A percentile compares a stretch with the other conserved stretches of the same genome.
phyloP scores from a whole-genome alignment of 1,284 basidiomycete genomes.

The Termitomyces sp. region DNA sequence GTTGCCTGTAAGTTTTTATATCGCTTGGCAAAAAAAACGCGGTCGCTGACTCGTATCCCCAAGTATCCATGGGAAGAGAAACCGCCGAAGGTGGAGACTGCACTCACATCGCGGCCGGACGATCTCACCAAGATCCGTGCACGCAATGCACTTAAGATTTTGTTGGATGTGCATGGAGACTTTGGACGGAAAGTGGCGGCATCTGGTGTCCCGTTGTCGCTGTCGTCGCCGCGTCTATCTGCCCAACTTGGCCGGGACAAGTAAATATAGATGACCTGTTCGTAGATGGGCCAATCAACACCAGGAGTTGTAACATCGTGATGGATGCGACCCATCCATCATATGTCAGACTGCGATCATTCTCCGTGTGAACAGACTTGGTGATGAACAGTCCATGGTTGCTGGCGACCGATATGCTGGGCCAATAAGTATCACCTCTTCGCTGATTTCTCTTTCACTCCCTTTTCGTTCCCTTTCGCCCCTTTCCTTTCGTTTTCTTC shows the following conservation, averaged over 20 bases:
- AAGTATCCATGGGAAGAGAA: conserved; percentile 77
- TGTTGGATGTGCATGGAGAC: conserved; percentile 81
- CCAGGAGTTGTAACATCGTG: conserved; percentile 8
- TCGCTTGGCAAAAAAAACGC: conserved; percentile 21
- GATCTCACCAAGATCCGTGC: conserved; percentile 87
- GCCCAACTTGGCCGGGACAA: conserved; percentile 19
- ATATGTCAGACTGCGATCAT: conserved; percentile 32
- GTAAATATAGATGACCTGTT: conserved; percentile 14
- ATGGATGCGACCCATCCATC: conserved; percentile 17
- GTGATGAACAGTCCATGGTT: conserved; percentile 33
- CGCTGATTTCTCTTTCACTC: conserved; percentile 28
- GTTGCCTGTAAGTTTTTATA: conserved; percentile 59
- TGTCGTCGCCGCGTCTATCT: conserved; percentile 36
- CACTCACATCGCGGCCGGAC: conserved; percentile 67
- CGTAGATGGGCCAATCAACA: conserved; percentile 20
- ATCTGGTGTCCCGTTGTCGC: conserved; percentile 32
- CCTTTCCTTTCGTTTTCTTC: conserved; percentile 37
- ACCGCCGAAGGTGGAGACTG: conserved; percentile 60
- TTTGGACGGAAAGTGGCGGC: conserved; percentile 58
- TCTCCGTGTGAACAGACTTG: conserved; percentile 24
- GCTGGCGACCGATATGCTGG: conserved; percentile 28
- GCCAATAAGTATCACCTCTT: conserved; percentile 18
- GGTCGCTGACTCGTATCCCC: conserved; percentile 15
- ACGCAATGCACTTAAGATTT: conserved; percentile 87
- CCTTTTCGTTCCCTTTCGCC: conserved; percentile 38